Conservation (phyloP, 2,329 filamentous ascomycete species). For the Sarocladium strictum region DNA sequence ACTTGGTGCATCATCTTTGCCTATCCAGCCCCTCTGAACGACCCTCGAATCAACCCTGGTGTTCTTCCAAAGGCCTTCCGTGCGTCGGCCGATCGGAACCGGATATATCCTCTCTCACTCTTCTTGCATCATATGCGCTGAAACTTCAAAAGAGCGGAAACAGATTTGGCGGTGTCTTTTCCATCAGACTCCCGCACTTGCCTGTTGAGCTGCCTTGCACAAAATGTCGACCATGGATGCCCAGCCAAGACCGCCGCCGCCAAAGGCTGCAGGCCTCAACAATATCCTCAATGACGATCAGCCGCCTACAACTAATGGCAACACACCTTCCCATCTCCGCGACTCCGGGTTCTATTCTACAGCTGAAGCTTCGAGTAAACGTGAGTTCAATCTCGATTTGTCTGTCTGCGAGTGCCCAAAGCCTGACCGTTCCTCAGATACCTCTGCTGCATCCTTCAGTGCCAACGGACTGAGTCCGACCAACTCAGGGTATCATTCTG, state of each 20-base stretch:
- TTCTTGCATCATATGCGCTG: background rate
- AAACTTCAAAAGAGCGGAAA: background rate
- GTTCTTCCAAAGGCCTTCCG: background rate
- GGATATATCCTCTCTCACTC: background rate
- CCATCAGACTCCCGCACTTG: background rate
- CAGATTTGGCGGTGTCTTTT: background rate
- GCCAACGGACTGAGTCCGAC: slow-evolving; percentile 33
- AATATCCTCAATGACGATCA: slow-evolving; percentile 34
- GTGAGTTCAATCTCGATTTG: slow-evolving; percentile 16
- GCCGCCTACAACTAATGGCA: slow-evolving; percentile 19
- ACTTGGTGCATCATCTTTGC: background rate
- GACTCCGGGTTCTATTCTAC: slow-evolving; percentile 40
- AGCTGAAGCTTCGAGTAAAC: slow-evolving; percentile 36
- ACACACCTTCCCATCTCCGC: slow-evolving; percentile 27
- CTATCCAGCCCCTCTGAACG: too few relatives aligned
- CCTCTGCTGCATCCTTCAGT: slow-evolving; percentile 33
- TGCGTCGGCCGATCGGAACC: too few relatives aligned
- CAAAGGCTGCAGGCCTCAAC: slow-evolving; percentile 30
- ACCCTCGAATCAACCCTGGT: too few relatives aligned
- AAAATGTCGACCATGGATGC: slow-evolving; percentile 21
- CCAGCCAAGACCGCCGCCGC: slow-evolving; percentile 21
- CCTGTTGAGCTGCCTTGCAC: background rate
- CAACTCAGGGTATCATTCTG: slow-evolving; percentile 42
- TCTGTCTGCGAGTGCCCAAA: slow-evolving; percentile 1
- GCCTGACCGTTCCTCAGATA: slow-evolving; percentile 24